Evolutionary conservation across 768 basidiomycete species (phyloP).

Genomic region (Xerocomellus chrysenteron): DNA sequence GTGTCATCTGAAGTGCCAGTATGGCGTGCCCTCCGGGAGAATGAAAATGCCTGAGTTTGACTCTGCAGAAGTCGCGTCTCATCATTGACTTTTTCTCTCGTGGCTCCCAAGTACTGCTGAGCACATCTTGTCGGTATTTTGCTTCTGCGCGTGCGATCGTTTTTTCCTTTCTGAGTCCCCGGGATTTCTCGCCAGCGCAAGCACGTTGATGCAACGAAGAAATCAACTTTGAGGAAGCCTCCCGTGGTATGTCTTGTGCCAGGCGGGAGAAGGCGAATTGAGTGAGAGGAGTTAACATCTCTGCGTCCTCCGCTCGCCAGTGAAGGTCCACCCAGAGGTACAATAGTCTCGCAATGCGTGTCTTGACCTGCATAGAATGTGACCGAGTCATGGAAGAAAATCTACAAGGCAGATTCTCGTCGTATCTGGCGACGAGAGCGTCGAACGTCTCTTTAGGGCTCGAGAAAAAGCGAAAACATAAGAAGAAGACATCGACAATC

Average conservation of each 20-base stretch:
- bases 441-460: conserved; percentile 46
- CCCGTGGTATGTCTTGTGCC: conserved; percentile 28
- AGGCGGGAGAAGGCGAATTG: conserved; percentile 35
- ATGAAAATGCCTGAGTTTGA: conserved; percentile 37
- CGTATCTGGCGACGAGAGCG: conserved; percentile 49
- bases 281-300: conserved; percentile 31
- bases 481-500: conserved; percentile 57
- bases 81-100: conserved; percentile 30
- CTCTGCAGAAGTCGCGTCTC: conserved; percentile 24
- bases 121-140: conserved; percentile 16
- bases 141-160: conserved; percentile 24
- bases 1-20: conserved; percentile 47
- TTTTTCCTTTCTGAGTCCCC: conserved; percentile 27
- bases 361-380: conserved; percentile 49
- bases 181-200: conserved; percentile 19
- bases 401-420: conserved; percentile 28
- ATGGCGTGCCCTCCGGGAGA: conserved; percentile 38
- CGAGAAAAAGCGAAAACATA: conserved; percentile 71
- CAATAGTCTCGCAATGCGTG: conserved; percentile 59
- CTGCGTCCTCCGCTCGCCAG: conserved; percentile 56
- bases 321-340: conserved; percentile 71
- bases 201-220: conserved; percentile 31
- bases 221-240: conserved; percentile 28
- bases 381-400: conserved; percentile 35
- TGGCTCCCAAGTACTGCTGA: conserved; percentile 27